Base-by-base conservation (phyloP, 495 filamentous ascomycete species). In the Hypoxylon subgilvum region DNA sequence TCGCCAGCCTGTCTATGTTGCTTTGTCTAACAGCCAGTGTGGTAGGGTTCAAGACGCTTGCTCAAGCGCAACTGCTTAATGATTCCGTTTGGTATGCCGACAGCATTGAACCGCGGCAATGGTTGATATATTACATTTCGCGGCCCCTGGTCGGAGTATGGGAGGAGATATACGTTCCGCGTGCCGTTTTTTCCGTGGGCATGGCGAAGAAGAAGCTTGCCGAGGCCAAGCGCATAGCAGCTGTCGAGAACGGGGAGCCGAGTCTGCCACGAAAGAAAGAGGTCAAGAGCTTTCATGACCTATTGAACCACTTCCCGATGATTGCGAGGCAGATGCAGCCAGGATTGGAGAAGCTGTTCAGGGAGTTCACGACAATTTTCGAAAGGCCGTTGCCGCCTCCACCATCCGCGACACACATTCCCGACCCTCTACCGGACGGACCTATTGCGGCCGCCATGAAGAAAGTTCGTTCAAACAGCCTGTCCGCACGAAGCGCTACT, bases 71-170 rank as follows among this genome's bases (percentile, higher is more conserved):
- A 72, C 76, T 99, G 16, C 75, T 97, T 32, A 84, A 86, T 54
- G 95, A 97, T 69, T 81, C 80, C 31, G 75, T 97, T n/a, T 97
- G 89, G 80, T 92, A 94, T 69, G 85, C 89, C 25, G 88, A 97
- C 58, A 85, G 77, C 14, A 78, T 87, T 49, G 92, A 96, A 31
- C 86, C 89, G 16, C 85, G 89, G 40, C 86, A 89, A 82, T 99
- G 95, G 88, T 84, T 99, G 28, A 84, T 99, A 46, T 97, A 99
- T 79, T 97, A 91, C 71, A 95, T 99, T 47, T 96, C 92, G 12
- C 85, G 85, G 28, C 95, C 95, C n/a, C 73, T 99, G 49, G 79
- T 97, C 21, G 95, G 95, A 12, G 83, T 84, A 0, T 89, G 85
- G 74, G 92, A 96, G 50, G 82, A 89, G 22, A 81, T 86, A 36